Base-by-base conservation (phyloP, 192 early-diverging fungal species). In the Glomus cerebriforme region DNA sequence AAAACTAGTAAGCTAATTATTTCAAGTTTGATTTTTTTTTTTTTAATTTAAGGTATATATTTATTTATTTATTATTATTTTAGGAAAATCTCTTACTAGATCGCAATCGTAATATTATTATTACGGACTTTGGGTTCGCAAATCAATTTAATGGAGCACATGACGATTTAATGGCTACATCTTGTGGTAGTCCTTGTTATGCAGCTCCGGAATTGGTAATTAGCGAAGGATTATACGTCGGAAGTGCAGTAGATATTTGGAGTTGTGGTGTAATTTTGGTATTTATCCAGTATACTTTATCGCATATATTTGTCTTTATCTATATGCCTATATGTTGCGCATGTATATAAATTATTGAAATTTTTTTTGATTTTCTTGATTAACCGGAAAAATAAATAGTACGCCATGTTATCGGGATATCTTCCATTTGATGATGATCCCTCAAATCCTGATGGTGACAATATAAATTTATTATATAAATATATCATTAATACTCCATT, bases 111-210 rank as follows among this genome's bases (percentile, higher is more conserved):
- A 96, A 97, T 80, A 91, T 99, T 64, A 93, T 97, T 77, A 98
- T 99, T 83, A 97, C 98, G 9, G 98, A 99, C 82, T 99, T 99
- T 92, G 98, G 98, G 15, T 99, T 99, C 85, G 97, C 98, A 22
- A 98, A 96, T 78, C 92, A 94, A 86, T 94, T 95, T 63, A 84
- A 88, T 22, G 87, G 88, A 13, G 87, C 93, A 1, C 85, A 87
- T 79, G 89, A 90, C 82, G 93, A 94, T 81, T 84, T 98, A 71
- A 92, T 99, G 90, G 86, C 93, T 7, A 99, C 98, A 8, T 95
- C 93, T 43, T 99, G 98, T 83, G 98, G 98, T 17, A 97, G 95
- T 73, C 98, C 98, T 29, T 98, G 97, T 83, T 99, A 99, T 83
- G 98, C 98, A 3, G 98, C 98, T 8, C 98, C 98, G 2, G 98